Evolutionary conservation across 805 yeast species (phyloP).

Genomic region (Cyberlindnera meyerae): DNA sequence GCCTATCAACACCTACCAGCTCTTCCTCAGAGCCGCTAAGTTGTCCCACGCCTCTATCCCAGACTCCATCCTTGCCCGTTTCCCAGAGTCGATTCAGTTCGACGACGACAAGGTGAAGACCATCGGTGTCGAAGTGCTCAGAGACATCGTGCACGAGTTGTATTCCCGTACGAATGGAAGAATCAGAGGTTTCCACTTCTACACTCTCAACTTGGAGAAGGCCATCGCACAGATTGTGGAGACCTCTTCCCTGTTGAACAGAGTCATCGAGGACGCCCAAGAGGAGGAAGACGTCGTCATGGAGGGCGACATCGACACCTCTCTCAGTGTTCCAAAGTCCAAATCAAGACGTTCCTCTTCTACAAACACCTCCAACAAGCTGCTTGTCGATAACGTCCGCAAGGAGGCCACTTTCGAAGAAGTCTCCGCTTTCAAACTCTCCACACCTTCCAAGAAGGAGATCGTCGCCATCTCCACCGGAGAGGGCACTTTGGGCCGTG

Average conservation of each 20-base stretch:
- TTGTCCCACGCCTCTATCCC: constrained; percentile 87
- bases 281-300: constrained; percentile 35
- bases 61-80: constrained; percentile 39
- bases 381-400: constrained; percentile 29
- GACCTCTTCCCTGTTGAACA: constrained; percentile 47
- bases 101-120: constrained; percentile 80
- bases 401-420: constrained; percentile 25
- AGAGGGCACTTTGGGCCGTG: constrained; percentile 77
- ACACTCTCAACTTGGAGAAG: constrained; percentile 87
- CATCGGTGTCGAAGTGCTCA: constrained; percentile 72
- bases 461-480: constrained; percentile 79
- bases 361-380: constrained; percentile 36
- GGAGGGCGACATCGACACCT: constrained; percentile 22
- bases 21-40: constrained; percentile 84
- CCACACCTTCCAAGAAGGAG: constrained; percentile 43
- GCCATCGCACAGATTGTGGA: constrained; percentile 83
- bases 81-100: constrained; percentile 50
- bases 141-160: constrained; percentile 57
- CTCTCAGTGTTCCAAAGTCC: background rate
- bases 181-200: constrained; percentile 85
- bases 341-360: constrained; percentile 21
- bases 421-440: constrained; percentile 20
- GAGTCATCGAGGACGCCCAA: constrained; percentile 37
- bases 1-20: constrained; percentile 83
- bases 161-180: constrained; percentile 48